Base-by-base conservation (phyloP, 176 grass and related monocot species). In the Saccharum spontaneum region DNA sequence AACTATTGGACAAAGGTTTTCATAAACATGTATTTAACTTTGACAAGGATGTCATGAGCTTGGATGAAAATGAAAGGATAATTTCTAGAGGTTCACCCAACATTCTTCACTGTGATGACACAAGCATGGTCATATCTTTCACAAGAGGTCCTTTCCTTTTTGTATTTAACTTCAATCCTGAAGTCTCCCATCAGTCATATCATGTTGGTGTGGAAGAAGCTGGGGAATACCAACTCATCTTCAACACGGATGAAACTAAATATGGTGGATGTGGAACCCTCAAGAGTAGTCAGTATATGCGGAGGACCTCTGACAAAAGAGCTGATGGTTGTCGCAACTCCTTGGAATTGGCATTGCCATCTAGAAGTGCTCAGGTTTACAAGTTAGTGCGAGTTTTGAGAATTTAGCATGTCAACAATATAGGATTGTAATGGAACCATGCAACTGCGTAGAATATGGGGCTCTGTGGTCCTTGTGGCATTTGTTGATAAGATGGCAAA, bases 281-380 rank as follows among this genome's bases (percentile, higher is more conserved):
- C 59, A 84, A 81, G 30, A 87, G 83, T 70, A 85, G 76, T 78
- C 80, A 93, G 61, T 92, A 92, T 90, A 76, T 78, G 75, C 86
- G 67, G 71, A 94, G 78, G 78, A 98, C 93, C 18, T 81, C 22
- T 62, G 77, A 87, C 86, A 95, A 89, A 89, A 93, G 95, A 68
- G 73, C 63, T 95, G 93, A 93, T 93, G 93, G 93, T 87, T 90
- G 83, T 75, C 89, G 77, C 20, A 91, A 92, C 79, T 98, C 91
- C 37, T 85, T 98, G 76, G 89, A 95, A 68, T 84, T 95, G 69
- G 24, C 85, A 85, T 93, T 98, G 72, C 87, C 95, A 92, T 87
- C 49, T 89, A 93, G 91, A 95, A 98, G 93, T 76, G 95, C 95
- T 95, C 95, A 98, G 93, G 91, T 98, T 34, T 95, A 93, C 82